phyloP scores from a whole-genome alignment of 257 asterid genomes.

The Petunia secreta region DNA sequence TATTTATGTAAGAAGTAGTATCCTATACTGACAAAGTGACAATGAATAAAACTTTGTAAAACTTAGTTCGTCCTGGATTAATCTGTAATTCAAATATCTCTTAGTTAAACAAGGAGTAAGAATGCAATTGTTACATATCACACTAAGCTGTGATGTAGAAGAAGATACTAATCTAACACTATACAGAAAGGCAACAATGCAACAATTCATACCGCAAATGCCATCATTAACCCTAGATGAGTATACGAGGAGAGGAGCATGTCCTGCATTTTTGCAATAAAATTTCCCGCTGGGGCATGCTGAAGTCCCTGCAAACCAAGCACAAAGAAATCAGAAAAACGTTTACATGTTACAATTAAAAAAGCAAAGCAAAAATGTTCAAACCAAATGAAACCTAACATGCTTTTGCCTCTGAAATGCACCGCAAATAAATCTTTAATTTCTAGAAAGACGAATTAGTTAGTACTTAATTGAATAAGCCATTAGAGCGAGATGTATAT shows the following conservation, averaged over 20 bases:
- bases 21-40: conserved; percentile 12
- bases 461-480: not conserved
- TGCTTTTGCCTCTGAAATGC: not conserved
- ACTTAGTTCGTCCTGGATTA: not conserved
- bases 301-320: conserved; percentile 77
- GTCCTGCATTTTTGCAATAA: conserved; percentile 87
- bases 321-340: not conserved
- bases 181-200: not conserved
- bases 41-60: not conserved
- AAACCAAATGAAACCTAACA: not conserved
- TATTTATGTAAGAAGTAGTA: not conserved
- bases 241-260: conserved; percentile 60
- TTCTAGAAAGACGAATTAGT: not conserved
- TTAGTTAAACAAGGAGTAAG: not conserved
- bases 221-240: conserved; percentile 97
- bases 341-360: not conserved
- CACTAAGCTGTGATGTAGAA: not conserved
- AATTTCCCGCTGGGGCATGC: conserved; percentile 93
- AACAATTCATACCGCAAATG: conserved; percentile 70
- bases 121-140: conserved; percentile 1
- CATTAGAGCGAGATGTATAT: not conserved
- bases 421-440: not conserved
- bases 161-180: not conserved
- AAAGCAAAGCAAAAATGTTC: not conserved
- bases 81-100: not conserved